Evolutionary conservation across 148 eudicot genomes (phyloP), one percentile per base, ranked within the genome.

Genomic region (Vaccinium myrtillus): DNA sequence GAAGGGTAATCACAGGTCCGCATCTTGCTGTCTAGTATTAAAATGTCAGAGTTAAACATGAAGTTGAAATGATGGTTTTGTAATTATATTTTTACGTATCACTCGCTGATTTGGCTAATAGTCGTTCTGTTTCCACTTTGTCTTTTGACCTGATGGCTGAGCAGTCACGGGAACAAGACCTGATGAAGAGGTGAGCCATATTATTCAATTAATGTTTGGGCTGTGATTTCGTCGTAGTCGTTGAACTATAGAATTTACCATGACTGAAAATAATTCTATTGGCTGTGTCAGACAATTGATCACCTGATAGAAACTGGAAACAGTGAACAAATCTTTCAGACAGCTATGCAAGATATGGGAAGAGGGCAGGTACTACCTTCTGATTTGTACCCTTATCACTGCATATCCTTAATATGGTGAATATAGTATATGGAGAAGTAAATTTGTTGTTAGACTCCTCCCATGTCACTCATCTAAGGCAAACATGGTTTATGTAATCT

Each of bases 251-350:
- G 70, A 58, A 49, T 77, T 5, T 71, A 69, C 59, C 61, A 15
- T 85, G 74, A 76, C 43, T 36, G 25, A 39, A 8, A 55, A 39
- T 19, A 32, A 46, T 30, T 83, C 49, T 87, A 1, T 46, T 76
- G 46, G 25, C 76, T 39, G 8, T 79, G 13, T 16, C 86, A 91
- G 93, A 90, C 91, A 21, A 90, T 91, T 79, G 91, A 88, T 87
- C 55, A 90, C 82, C 89, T 91, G 76, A 91, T 91, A 73, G 93
- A 91, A 90, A 90, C 93, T 8, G 92, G 93, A 70, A 91, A 85
- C 75, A 90, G 93, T 67, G 93, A 91, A 85, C 93, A 91, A 83
- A 91, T 90, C 63, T 91, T 91, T 84, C 91, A 91, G 85, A 88
- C 87, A 5, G 93, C 93, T 55, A 91, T 91, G 67, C 89, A 89